phyloP scores from a whole-genome alignment of 768 basidiomycete genomes.

The Rhodosporidiobolus sp. region DNA sequence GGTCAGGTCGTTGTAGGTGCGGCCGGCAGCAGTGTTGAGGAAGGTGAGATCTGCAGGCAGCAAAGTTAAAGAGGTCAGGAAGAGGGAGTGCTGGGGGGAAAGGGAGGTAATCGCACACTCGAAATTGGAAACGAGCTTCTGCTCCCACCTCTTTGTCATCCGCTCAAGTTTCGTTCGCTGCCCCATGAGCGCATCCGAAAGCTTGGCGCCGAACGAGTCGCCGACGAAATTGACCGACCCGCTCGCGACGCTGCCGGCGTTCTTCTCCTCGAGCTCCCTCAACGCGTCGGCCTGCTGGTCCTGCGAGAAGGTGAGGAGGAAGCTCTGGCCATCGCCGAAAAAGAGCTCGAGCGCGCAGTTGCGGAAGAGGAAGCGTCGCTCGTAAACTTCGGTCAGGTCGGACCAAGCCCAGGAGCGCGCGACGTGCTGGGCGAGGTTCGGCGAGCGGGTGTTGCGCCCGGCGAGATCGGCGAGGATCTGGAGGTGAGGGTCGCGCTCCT shows the following conservation, averaged over 20 bases:
- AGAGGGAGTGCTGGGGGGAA: too few species aligned
- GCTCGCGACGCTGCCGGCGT: constrained; percentile 60
- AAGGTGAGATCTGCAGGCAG: constrained; percentile 5
- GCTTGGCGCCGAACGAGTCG: neutral
- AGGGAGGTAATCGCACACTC: neutral
- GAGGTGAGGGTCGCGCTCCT: constrained; percentile 71
- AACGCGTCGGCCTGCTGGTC: constrained; percentile 55
- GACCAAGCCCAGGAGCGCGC: constrained; percentile 62
- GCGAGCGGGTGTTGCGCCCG: constrained; percentile 1
- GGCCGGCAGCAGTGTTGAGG: constrained; percentile 2
- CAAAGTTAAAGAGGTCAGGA: neutral
- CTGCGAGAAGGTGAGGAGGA: constrained; percentile 78
- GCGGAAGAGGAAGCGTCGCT: constrained; percentile 83
- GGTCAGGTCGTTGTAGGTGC: constrained; percentile 61
- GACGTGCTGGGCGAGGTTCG: constrained; percentile 45
- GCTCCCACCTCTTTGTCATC: constrained; percentile 68
- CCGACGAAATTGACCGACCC: constrained; percentile 44
- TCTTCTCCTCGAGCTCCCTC: constrained; percentile 41
- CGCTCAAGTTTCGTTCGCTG: constrained; percentile 47
- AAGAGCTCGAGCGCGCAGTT: constrained; percentile 66
- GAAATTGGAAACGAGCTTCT: constrained; percentile 78
- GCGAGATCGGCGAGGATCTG: constrained; percentile 50
- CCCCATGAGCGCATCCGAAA: constrained; percentile 46
- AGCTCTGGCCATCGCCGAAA: constrained; percentile 84
- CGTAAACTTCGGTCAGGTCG: constrained; percentile 72